Evolutionary conservation across 805 yeast genomes (phyloP).

Genomic region (Myxozyma geophila): DNA sequence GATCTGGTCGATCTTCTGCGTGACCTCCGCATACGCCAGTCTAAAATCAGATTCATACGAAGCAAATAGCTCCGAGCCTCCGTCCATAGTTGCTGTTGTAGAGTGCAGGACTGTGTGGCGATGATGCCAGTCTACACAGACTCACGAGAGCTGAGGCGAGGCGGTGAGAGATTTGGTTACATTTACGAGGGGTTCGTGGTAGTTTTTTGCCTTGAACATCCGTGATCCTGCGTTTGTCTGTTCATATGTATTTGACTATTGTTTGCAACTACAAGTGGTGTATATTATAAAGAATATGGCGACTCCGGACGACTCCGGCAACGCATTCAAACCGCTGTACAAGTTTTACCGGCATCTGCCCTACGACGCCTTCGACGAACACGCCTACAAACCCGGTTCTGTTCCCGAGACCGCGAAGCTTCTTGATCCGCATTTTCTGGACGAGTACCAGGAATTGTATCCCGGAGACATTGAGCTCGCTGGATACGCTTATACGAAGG

Average conservation of each 20-base stretch:
- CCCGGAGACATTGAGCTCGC: conserved; percentile 10
- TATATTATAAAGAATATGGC: not conserved
- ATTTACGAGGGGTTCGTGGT: not conserved
- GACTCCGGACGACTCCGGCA: not conserved
- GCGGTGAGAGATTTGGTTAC: not conserved
- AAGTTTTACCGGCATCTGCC: conserved; percentile 27
- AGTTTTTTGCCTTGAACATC: not conserved
- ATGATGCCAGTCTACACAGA: not conserved
- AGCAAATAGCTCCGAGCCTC: conserved; percentile 56
- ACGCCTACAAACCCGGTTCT: conserved; percentile 4
- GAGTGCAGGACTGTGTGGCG: not conserved
- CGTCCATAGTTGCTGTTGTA: conserved; percentile 17
- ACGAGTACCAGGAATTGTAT: conserved; percentile 7
- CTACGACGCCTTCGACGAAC: conserved; percentile 12
- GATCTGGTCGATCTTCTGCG: conserved; percentile 63
- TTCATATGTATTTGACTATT: not conserved
- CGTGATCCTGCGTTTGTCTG: not conserved
- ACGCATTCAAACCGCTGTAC: conserved; percentile 32
- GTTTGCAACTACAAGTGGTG: not conserved
- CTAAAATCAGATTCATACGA: conserved; percentile 74
- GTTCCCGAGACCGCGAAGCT: conserved; percentile 4
- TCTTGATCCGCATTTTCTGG: conserved; percentile 18
- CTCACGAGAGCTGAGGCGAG: conserved; percentile 2
- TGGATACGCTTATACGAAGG: not conserved
- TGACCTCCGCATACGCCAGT: conserved; percentile 70